Conservation (phyloP, 768 basidiomycete genomes). For the Paxillus ammoniavirescens region DNA sequence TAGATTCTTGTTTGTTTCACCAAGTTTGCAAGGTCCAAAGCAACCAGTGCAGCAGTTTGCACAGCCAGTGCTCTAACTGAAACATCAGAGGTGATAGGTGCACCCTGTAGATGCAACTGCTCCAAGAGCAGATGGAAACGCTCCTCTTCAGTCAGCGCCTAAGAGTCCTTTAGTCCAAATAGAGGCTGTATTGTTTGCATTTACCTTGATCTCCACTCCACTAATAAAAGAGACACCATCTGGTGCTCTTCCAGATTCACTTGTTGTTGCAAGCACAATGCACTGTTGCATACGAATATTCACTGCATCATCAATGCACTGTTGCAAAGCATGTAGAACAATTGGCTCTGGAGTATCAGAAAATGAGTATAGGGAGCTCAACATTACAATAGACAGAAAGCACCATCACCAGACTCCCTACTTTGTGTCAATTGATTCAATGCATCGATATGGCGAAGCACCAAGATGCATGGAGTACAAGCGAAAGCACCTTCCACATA, state of each 20-base stretch:
- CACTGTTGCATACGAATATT: slow-evolving; percentile 66
- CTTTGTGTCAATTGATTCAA: slow-evolving; percentile 67
- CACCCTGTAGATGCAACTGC: slow-evolving; percentile 37
- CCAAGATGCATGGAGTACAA: slow-evolving; percentile 82
- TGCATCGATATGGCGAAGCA: slow-evolving; percentile 81
- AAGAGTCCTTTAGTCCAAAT: background rate
- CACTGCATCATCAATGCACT: slow-evolving; percentile 63
- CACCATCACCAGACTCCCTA: slow-evolving; percentile 65
- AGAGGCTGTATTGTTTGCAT: background rate
- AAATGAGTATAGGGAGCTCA: background rate
- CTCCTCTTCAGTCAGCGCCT: slow-evolving; percentile 83
- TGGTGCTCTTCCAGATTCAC: slow-evolving; percentile 64
- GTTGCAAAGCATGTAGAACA: slow-evolving; percentile 55
- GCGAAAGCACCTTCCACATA: slow-evolving; percentile 73
- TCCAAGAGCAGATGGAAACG: slow-evolving; percentile 57
- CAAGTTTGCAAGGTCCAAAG: slow-evolving; percentile 75
- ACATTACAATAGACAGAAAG: background rate
- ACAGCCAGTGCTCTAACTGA: slow-evolving; percentile 68
- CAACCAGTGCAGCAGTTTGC: slow-evolving; percentile 89
- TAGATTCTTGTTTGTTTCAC: slow-evolving; percentile 55
- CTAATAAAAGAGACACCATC: slow-evolving; percentile 80
- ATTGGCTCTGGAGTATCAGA: slow-evolving; percentile 46
- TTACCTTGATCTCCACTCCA: slow-evolving; percentile 72
- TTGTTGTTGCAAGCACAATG: slow-evolving; percentile 71
- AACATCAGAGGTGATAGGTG: slow-evolving; percentile 69